Percentiles rank a stretch among this genome's conserved stretches.
Evolutionary conservation across 2,329 filamentous ascomycete genomes (phyloP).

Genomic region (Teratosphaeria destructans): DNA sequence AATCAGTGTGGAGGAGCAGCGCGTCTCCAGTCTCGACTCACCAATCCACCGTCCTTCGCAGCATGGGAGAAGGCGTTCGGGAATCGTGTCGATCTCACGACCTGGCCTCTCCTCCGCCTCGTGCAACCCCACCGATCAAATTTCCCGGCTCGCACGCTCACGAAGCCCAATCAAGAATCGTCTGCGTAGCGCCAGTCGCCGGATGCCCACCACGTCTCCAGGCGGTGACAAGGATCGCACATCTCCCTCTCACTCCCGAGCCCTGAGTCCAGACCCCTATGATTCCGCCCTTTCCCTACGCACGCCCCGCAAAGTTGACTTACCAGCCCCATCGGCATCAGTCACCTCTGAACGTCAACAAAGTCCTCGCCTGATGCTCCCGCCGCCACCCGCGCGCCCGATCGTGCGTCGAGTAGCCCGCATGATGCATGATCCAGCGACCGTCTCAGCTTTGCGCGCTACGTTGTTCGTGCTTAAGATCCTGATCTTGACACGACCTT

Average conservation of each 20-base stretch:
- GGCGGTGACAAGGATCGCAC: not conserved
- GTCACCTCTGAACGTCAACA: conserved; percentile 10
- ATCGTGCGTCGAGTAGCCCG: conserved; percentile 22
- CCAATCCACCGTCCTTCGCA: conserved; percentile 13
- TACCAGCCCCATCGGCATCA: conserved; percentile 1
- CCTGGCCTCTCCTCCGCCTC: conserved; percentile 10
- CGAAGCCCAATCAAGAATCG: conserved; percentile 4
- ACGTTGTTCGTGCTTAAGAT: conserved; percentile 60
- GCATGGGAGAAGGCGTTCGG: conserved; percentile 13
- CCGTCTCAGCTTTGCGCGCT: conserved; percentile 38
- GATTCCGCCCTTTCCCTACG: conserved; percentile 7
- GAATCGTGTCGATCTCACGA: conserved; percentile 7
- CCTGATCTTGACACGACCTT: conserved; percentile 53
- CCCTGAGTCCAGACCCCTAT: conserved; percentile 4
- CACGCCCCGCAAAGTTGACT: conserved; percentile 8
- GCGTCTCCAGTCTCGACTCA: conserved; percentile 36
- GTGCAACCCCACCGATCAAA: conserved; percentile 5
- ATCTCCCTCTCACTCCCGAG: conserved; percentile 2
- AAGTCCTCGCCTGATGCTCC: conserved; percentile 26
- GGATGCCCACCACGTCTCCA: not conserved
- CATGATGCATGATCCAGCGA: conserved; percentile 25
- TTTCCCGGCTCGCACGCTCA: conserved; percentile 7
- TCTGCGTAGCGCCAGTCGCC: not conserved
- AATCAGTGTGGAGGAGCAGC: conserved; percentile 16
- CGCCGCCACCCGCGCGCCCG: conserved; percentile 21